Evolutionary conservation across 139 green algal species (phyloP), one percentile per base, ranked within the genome.

Genomic region (Zygnema circumcarinatum): DNA sequence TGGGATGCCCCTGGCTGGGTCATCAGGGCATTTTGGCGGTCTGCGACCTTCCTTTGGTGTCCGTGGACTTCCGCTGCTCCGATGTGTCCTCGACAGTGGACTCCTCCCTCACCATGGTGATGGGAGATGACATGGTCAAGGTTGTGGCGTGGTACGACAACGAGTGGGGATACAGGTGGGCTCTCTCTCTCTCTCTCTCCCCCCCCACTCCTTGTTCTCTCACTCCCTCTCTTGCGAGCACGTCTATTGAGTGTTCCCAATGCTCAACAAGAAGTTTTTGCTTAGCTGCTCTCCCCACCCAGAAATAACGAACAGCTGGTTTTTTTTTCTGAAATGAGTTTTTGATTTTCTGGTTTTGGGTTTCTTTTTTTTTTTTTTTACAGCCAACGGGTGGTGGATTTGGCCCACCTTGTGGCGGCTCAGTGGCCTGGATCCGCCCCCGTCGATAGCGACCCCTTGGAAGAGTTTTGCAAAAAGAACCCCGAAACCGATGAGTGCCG

Each of bases 31-130:
- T 99, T 40, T 94, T 99, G 31, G 95, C 89, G 67, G 93, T 98
- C 39, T 94, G 92, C 81, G 96, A 99, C 83, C 90, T 95, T 89
- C 97, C 97, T 54, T 93, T 99, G 56, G 97, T 99, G 88, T 99
- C 97, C 31, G 93, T 95, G 35, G 97, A 99, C 95, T 99, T 98
- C 95, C 87, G 88, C 21, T 95, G 93, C 92, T 95, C 93, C 54
- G 93, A 97, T 76, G 94, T 96, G 75, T 98, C 94, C 86, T 95
- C 94, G 90, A 97, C 96, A 83, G 96, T 99, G 67, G 97, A 99
- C 89, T 92, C 96, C 54, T 94, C 94, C 73, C 95, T 99, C 67
- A 99, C 97, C 89, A 99, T 99, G 97, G 97, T 99, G 38, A 94
- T 94, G 89, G 92, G 92, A 38, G 92, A 94, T 25, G 92, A 94